Percentiles rank a stretch among this genome's conserved stretches.
Conservation (phyloP, 257 asterid species). For the Rubia yunnanensis region DNA sequence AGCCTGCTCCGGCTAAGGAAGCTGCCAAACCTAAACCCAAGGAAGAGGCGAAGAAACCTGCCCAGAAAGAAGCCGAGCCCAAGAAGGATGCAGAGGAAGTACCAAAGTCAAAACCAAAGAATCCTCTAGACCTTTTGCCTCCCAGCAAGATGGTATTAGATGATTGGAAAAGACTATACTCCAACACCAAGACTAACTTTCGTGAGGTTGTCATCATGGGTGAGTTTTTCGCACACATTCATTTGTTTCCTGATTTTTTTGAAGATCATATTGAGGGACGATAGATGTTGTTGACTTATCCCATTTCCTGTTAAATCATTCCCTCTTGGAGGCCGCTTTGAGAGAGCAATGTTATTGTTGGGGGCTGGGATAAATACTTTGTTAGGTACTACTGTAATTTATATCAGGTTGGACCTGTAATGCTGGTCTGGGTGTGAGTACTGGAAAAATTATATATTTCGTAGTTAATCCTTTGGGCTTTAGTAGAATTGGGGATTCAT, state of each 20-base stretch:
- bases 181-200: slow-evolving; percentile 88
- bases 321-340: background rate
- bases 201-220: slow-evolving; percentile 94
- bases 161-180: slow-evolving; percentile 97
- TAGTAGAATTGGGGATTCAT: background rate
- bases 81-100: slow-evolving; percentile 21
- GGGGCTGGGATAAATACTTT: background rate
- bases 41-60: slow-evolving; percentile 23
- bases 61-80: slow-evolving; percentile 16
- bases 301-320: no score
- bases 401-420: background rate
- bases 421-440: background rate
- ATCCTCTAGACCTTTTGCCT: slow-evolving; percentile 90
- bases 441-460: background rate
- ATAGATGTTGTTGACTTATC: no score
- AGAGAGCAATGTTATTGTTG: background rate
- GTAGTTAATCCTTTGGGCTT: background rate
- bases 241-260: background rate
- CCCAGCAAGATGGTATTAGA: slow-evolving; percentile 84
- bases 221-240: slow-evolving; percentile 6
- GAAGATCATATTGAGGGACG: slow-evolving; percentile 28
- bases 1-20: slow-evolving; percentile 57
- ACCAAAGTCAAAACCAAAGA: slow-evolving; percentile 89
- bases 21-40: slow-evolving; percentile 59
- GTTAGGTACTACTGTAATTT: no score